phyloP scores from a whole-genome alignment of 495 filamentous ascomycete genomes.

The Hyaloscypha finlandica region DNA sequence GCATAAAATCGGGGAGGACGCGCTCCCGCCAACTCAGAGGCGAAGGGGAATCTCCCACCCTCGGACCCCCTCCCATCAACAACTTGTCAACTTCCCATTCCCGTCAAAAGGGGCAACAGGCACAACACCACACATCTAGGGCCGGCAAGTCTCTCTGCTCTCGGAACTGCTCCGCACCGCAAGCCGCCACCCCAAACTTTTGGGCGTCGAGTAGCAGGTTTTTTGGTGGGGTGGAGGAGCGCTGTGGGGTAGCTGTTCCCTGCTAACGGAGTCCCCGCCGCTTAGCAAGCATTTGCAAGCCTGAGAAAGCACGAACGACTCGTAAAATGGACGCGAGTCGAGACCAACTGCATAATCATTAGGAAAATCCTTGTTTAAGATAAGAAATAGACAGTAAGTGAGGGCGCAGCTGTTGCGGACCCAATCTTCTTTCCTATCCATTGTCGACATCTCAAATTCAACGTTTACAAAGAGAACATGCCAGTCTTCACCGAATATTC shows the following conservation, averaged over 20 bases:
- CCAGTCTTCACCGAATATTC: conserved; percentile 49
- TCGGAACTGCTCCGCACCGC: not conserved
- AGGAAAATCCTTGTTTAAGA: not conserved
- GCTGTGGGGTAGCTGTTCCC: not conserved
- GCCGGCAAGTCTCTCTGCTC: not conserved
- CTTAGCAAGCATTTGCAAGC: not conserved
- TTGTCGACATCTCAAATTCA: no score
- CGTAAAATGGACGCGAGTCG: not conserved
- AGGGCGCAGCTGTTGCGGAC: not conserved
- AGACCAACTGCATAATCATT: not conserved
- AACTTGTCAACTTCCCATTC: not conserved
- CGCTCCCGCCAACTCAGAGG: not conserved
- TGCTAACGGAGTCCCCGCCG: not conserved
- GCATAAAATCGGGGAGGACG: not conserved
- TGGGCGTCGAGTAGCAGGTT: not conserved
- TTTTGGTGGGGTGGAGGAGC: not conserved
- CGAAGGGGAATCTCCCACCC: not conserved
- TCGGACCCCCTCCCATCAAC: not conserved
- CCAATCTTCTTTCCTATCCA: no score
- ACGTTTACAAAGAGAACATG: conserved; percentile 32
- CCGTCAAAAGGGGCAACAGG: not conserved
- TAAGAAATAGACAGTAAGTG: not conserved
- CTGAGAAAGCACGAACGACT: not conserved
- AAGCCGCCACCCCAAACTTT: not conserved
- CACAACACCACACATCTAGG: not conserved